Evolutionary conservation across 768 basidiomycete genomes (phyloP), one percentile per base, ranked within the genome.

Genomic region (Exidia glandulosa): DNA sequence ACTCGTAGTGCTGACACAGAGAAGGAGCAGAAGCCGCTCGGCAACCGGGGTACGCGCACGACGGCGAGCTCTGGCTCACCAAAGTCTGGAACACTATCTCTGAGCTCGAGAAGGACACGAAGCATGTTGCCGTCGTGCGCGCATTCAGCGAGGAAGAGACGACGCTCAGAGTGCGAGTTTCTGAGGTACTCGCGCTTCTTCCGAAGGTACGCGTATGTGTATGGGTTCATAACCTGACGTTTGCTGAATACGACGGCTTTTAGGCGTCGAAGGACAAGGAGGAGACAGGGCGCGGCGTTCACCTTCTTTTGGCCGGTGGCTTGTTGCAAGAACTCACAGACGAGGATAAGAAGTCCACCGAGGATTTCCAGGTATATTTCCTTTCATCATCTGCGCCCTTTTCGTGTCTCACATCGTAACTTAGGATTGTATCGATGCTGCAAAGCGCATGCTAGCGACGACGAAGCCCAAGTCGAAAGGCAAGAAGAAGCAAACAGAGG

Each of bases 21-120:
- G 69, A 75, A 63, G 67, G 82, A 75, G 34, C 80, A 82, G 45
- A 83, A 80, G 62, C 71, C 77, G 70, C 70, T 25, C 87, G 84
- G 68, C 68, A 77, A n/a, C 70, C 80, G 19, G 86, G 81, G 2
- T 80, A 81, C 25, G 81, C 87, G 36, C 79, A 83, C 6, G 81
- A 89, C 60, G 90, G 90, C 31, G 79, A 85, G 65, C 82, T 90
- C 62, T 96, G 93, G 93, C 75, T 88, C 9, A 77, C 82, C 2
- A 83, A 83, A 66, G 80, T 83, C 10, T 75, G 93, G 12, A 68
- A 73, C 4, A 33, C 62, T 14, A 58, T 73, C 30, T 56, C 60
- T 12, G 59, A 52, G 23, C 65, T 94, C 31, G 84, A 88, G 69
- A 74, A 76, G 45, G 87, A 91, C 68, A 67, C 69, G 32, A 92